Evolutionary conservation across 495 filamentous ascomycete species (phyloP), one percentile per base, ranked within the genome.

Genomic region (Trichoderma erinaceum): DNA sequence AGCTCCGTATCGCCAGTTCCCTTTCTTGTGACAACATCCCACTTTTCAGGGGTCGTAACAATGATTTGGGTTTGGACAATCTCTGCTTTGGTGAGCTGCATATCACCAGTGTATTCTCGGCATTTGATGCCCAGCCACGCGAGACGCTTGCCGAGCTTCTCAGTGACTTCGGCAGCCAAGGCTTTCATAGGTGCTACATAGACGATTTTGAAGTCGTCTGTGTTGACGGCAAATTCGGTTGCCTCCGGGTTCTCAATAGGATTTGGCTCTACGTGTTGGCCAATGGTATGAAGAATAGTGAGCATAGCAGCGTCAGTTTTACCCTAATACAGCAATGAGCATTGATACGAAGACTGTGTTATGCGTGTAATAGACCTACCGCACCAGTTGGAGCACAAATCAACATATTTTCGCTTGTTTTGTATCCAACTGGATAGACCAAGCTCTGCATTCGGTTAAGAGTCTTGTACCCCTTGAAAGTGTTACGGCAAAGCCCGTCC

Each of bases 231-330:
- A 72, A 96, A 97, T 41, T 94, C 89, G 0, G 82, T 87, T 0
- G 89, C 86, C 66, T 87, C 82, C 0, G 87, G 88, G n/a, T 91
- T 77, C 65, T 94, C 91, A 4, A 85, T 76, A 0, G 93, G 93
- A 72, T 86, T 90, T 0, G 96, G 94, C 13, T 81, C 79, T 10
- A 90, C 85, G 73, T 98, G 93, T 76, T 96, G 93, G 27, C 88
- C 85, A 68, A 99, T 86, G 2, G 91, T 88, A 74, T 96, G 94
- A 61, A 99, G 80, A 65, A 99, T 90, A 0, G 95, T 91, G 68
- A 99, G 82, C 91, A 98, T 92, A n/a, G 95, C 95, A 0, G 93
- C 96, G 73, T 99, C 96, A 10, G 95, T 99, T 82, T 99, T 99
- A 87, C 95, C 88, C 80, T 82, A 21, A 5, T 44, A 41, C 7